phyloP scores from a whole-genome alignment of 2,329 filamentous ascomycete species.

The Sporothrix brasiliensis region DNA sequence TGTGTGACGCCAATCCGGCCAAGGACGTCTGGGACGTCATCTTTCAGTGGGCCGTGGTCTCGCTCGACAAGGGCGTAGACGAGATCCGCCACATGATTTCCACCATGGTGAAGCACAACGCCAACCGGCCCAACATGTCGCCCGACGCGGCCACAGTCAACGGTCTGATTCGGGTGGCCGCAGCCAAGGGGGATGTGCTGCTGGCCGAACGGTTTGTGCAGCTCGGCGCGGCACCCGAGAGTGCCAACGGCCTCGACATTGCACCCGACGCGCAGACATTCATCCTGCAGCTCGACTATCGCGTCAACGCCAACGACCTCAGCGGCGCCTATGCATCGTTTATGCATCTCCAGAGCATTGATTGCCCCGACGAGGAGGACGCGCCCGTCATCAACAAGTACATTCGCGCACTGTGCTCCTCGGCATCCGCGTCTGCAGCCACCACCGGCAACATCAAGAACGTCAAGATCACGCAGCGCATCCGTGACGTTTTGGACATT shows the following conservation, averaged over 20 bases:
- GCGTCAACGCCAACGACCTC: conserved; percentile 72
- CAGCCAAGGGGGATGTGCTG: conserved; percentile 69
- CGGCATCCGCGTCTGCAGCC: conserved; percentile 10
- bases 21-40: conserved; percentile 71
- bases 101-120: conserved; percentile 60
- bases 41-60: conserved; percentile 73
- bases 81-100: conserved; percentile 74
- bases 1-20: conserved; percentile 49
- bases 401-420: conserved; percentile 63
- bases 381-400: conserved; percentile 71
- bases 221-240: conserved; percentile 53
- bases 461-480: conserved; percentile 64
- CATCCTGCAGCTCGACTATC: conserved; percentile 74
- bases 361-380: conserved; percentile 57
- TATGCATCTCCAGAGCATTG: conserved; percentile 60
- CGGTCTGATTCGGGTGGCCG: conserved; percentile 70
- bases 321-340: conserved; percentile 69
- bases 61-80: conserved; percentile 68
- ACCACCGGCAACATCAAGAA: not conserved
- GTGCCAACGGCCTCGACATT: conserved; percentile 59
- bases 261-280: conserved; percentile 69
- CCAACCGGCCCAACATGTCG: conserved; percentile 48
- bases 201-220: conserved; percentile 73
- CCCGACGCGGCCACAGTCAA: conserved; percentile 78
- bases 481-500: conserved; percentile 72